Evolutionary conservation across 2,329 filamentous ascomycete species (phyloP), one percentile per base, ranked within the genome.

Genomic region (Neofusicoccum laricinum): DNA sequence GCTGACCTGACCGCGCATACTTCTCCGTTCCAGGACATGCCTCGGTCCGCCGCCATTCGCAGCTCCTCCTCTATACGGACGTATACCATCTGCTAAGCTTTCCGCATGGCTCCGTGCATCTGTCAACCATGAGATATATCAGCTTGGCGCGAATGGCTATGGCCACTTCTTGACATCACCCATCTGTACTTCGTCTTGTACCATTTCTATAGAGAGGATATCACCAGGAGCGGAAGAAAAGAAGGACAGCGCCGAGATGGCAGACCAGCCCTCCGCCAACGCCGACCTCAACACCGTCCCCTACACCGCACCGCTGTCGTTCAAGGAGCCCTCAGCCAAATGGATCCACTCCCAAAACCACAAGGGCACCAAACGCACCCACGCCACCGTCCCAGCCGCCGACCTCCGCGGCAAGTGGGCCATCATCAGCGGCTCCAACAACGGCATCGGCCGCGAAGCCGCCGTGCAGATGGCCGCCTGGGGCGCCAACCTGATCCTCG

Each of bases 401-500:
- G 66, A 67, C 59, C 62, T 67, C 15, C 50, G 38, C 43, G 64
- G 64, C 40, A 67, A 66, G 61, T 66, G 65, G 65, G 51, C 63
- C 55, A 68, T 70, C 49, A 67, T 70, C 34, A 57, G 58, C 17
- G 69, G 69, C n/a, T 38, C 59, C 61, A 70, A 69, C 69, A 73
- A 68, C 63, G 71, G 71, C 61, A 72, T 73, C 36, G 71, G 71
- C 36, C 62, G 66, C 38, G 69, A 72, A 53, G 71, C 71, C 2
- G 70, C 71, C 21, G 48, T 68, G 11, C 63, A 51, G 11, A 69
- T 73, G 57, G 71, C 71, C 7, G n/a, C 36, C 12, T 72, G 69
- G 57, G 71, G 71, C 40, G 71, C 71, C 5, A 72, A 72, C 63
- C 32, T 73, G 4, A 65, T 73, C 21, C 68, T 73, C 32, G 71